Percentiles rank a stretch among this genome's conserved stretches.
phyloP scores from a whole-genome alignment of 805 yeast species.

The Lipomyces starkeyi region DNA sequence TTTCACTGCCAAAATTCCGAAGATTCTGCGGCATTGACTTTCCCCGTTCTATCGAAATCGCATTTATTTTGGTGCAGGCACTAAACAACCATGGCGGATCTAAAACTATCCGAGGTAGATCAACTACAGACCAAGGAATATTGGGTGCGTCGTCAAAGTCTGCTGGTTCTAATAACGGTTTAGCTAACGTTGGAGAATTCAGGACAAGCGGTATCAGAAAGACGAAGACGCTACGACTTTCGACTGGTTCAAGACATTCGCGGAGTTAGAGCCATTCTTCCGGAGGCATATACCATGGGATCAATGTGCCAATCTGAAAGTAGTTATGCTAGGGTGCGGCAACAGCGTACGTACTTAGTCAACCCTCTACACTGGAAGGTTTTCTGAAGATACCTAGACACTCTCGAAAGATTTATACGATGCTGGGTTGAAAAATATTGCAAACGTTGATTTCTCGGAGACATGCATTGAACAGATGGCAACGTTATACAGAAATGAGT shows the following conservation, averaged over 20 bases:
- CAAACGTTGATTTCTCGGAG: slow-evolving; percentile 40
- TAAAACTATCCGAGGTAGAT: slow-evolving; percentile 39
- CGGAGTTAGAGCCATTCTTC: slow-evolving; percentile 37
- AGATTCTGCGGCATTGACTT: not conserved
- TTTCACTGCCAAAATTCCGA: not conserved
- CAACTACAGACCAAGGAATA: slow-evolving; percentile 40
- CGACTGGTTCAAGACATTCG: slow-evolving; percentile 42
- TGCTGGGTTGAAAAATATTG: slow-evolving; percentile 37
- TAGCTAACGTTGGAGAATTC: not conserved
- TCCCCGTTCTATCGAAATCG: not conserved
- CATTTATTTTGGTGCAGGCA: not conserved
- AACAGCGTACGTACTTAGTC: slow-evolving; percentile 33
- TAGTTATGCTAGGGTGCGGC: slow-evolving; percentile 43
- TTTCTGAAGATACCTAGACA: slow-evolving; percentile 21
- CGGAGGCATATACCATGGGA: slow-evolving; percentile 26
- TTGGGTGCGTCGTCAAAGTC: slow-evolving; percentile 35
- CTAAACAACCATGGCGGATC: slow-evolving; percentile 32
- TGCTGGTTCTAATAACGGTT: not conserved
- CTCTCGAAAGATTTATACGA: slow-evolving; percentile 41
- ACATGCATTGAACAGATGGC: slow-evolving; percentile 40
- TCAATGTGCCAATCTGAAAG: slow-evolving; percentile 8
- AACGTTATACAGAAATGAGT: slow-evolving; percentile 18
- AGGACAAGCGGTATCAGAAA: slow-evolving; percentile 40
- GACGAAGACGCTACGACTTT: slow-evolving; percentile 34
- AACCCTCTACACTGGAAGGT: not conserved